Evolutionary conservation across 345 rosid species (phyloP).

Genomic region (Hibiscus syriacus): DNA sequence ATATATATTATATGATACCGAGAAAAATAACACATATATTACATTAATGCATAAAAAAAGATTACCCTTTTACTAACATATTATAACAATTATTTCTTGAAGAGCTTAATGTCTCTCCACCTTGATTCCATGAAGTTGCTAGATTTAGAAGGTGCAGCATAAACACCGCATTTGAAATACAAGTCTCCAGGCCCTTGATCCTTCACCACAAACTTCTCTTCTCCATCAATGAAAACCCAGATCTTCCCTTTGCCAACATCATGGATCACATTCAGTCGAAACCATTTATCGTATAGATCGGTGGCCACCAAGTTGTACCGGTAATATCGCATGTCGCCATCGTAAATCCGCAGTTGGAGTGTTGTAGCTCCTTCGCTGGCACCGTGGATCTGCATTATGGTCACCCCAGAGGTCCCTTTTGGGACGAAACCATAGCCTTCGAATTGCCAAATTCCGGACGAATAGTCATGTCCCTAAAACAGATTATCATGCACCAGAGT

Average conservation of each 20-base stretch:
- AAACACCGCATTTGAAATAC: conserved; percentile 40
- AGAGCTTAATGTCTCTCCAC: conserved; percentile 35
- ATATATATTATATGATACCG: no score
- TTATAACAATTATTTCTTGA: no score
- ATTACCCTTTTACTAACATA: no score
- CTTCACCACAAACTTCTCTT: conserved; percentile 12
- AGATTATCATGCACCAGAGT: not conserved
- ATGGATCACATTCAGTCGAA: conserved; percentile 24
- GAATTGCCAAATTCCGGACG: conserved; percentile 18
- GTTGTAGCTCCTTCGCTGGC: conserved; percentile 18
- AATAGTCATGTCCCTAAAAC: conserved; percentile 13
- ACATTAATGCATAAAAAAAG: no score
- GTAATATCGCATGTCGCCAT: conserved; percentile 16
- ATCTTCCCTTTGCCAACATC: conserved; percentile 19
- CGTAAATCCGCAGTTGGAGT: conserved; percentile 14
- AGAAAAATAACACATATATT: no score
- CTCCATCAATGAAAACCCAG: conserved; percentile 22
- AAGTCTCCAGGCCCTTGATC: no score
- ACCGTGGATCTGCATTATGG: conserved; percentile 18
- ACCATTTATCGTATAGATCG: conserved; percentile 18
- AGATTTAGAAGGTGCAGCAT: conserved; percentile 19
- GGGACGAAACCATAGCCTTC: conserved; percentile 9
- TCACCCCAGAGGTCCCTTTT: conserved; percentile 16
- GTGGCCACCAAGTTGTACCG: conserved; percentile 17
- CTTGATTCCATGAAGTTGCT: conserved; percentile 35